Evolutionary conservation across 495 filamentous ascomycete genomes (phyloP).

Genomic region (Xanthoparmelia taractica): DNA sequence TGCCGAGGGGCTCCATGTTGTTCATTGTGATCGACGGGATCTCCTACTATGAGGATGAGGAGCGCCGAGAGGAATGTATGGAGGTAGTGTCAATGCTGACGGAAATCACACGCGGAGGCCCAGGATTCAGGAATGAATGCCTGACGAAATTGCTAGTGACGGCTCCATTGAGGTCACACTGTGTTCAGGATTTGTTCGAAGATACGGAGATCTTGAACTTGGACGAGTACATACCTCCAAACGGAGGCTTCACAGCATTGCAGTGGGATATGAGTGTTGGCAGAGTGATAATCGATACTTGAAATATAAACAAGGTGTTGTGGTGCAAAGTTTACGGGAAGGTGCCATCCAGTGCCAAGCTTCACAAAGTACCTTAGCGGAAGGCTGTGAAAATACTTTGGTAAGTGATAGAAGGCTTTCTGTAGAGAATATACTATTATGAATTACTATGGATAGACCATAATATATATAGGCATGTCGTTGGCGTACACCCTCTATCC

Average conservation of each 20-base stretch:
- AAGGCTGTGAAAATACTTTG: too few species aligned
- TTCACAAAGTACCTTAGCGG: too few species aligned
- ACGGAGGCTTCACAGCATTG: constrained; percentile 7
- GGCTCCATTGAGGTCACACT: background rate
- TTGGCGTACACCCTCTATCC: too few species aligned
- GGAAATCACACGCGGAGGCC: background rate
- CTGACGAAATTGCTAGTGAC: background rate
- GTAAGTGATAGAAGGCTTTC: too few species aligned
- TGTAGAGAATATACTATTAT: too few species aligned
- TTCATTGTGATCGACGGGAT: constrained; percentile 10
- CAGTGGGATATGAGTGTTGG: constrained; percentile 1
- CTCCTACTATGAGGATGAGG: constrained; percentile 11
- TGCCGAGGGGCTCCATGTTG: background rate
- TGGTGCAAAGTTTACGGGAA: background rate
- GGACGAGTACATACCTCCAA: constrained; percentile 3
- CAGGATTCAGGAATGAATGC: background rate
- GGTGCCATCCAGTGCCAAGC: too few species aligned
- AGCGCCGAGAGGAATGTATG: constrained; percentile 4
- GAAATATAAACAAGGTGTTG: background rate
- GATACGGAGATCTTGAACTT: background rate
- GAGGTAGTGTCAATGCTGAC: background rate
- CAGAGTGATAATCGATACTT: background rate
- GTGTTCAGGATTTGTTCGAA: background rate
- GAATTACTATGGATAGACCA: too few species aligned
- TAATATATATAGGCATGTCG: too few species aligned